A percentile compares a stretch with the other conserved stretches of the same genome.
Evolutionary conservation across 768 basidiomycete species (phyloP).

Genomic region (Agrocybe praecox): DNA sequence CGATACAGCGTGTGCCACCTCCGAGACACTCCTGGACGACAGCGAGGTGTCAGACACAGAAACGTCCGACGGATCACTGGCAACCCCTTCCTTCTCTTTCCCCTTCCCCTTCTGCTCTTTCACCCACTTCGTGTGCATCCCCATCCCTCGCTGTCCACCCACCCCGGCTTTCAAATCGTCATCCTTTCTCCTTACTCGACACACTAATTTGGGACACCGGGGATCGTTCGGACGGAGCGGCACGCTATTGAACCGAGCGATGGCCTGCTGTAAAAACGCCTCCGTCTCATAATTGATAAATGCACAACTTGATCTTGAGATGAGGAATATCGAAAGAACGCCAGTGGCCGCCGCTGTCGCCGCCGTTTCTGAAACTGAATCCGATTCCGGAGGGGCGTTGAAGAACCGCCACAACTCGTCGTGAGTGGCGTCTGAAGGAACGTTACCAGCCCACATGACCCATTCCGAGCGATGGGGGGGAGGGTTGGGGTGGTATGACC

Average conservation of each 20-base stretch:
- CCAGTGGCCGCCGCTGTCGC: slow-evolving; percentile 41
- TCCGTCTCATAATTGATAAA: slow-evolving; percentile 87
- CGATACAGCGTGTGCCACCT: slow-evolving; percentile 25
- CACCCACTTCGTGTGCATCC: slow-evolving; percentile 85
- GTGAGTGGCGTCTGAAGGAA: slow-evolving; percentile 79
- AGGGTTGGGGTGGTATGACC: slow-evolving; percentile 69
- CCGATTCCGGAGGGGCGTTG: slow-evolving; percentile 34
- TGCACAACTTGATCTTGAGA: slow-evolving; percentile 92
- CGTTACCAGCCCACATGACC: slow-evolving; percentile 98
- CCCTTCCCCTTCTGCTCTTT: slow-evolving; percentile 55
- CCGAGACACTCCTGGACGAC: slow-evolving; percentile 27
- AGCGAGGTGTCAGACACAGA: slow-evolving; percentile 19
- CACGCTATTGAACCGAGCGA: slow-evolving; percentile 71
- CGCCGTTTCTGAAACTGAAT: slow-evolving; percentile 9
- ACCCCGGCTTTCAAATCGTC: slow-evolving; percentile 92
- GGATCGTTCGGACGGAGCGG: slow-evolving; percentile 71
- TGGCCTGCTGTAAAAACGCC: slow-evolving; percentile 63
- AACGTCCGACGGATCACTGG: slow-evolving; percentile 19
- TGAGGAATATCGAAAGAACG: slow-evolving; percentile 87
- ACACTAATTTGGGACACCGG: slow-evolving; percentile 78
- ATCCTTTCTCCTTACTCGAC: slow-evolving; percentile 76
- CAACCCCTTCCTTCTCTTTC: slow-evolving; percentile 12
- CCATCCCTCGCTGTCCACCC: slow-evolving; percentile 85
- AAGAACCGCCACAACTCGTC: slow-evolving; percentile 91
- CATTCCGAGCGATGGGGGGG: slow-evolving; percentile 81